Conservation (phyloP, 371 early-diverging fungal species). For the Apophysomyces variabilis region DNA sequence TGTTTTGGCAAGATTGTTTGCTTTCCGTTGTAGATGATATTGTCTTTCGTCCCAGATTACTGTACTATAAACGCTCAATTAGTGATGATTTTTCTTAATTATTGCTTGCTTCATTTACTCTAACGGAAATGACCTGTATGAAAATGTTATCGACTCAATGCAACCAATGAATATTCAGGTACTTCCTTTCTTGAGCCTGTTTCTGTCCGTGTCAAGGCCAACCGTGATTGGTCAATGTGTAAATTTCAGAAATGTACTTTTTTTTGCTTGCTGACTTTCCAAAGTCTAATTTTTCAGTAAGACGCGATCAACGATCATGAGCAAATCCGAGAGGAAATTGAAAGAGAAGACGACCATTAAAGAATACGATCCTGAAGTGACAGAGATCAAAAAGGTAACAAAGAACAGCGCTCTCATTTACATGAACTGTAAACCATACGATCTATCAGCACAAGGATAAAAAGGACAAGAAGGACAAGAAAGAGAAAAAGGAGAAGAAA, state of each 20-base stretch:
- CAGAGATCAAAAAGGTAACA: slow-evolving; percentile 1
- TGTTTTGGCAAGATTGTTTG: no score
- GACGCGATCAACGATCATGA: neutral
- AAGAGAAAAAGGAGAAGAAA: neutral
- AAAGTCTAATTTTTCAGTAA: neutral
- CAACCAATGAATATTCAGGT: no score
- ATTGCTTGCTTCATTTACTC: no score
- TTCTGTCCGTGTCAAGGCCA: no score
- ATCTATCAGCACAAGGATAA: neutral
- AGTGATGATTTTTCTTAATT: no score
- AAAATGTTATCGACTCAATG: no score
- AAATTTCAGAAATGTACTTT: neutral
- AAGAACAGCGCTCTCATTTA: neutral
- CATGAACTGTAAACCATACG: neutral
- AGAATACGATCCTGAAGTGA: neutral
- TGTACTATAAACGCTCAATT: no score
- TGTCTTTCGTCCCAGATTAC: no score
- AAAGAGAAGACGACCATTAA: neutral
- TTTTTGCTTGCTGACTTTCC: neutral
- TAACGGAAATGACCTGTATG: no score
- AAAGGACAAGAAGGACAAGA: slow-evolving; percentile 3
- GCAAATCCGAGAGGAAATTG: neutral
- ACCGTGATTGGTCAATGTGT: no score
- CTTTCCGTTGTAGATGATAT: no score
- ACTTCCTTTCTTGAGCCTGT: no score